Conservation (phyloP, 495 filamentous ascomycete species). For the Jackrogersella minutella region DNA sequence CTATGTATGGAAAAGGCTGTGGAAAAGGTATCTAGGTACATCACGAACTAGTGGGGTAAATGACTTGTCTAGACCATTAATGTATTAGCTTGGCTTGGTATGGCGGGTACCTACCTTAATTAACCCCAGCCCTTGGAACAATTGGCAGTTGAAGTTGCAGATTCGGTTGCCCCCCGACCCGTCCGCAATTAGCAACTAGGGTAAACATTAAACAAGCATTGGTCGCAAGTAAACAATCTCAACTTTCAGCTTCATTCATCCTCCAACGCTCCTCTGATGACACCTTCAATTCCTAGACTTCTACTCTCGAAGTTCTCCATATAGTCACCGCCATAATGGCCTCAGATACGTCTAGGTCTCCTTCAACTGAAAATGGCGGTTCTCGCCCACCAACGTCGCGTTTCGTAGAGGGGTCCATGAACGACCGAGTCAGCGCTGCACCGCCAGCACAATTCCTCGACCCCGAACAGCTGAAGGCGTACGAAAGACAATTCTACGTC, state of each 20-base stretch:
- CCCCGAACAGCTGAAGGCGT: conserved; percentile 51
- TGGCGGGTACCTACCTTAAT: conserved; percentile 8
- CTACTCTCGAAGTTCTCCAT: conserved; percentile 22
- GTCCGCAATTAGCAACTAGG: conserved; percentile 23
- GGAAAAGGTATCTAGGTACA: neutral
- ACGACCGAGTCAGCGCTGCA: conserved; percentile 72
- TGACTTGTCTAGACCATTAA: too few species aligned
- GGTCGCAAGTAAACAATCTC: conserved; percentile 25
- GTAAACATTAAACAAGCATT: conserved; percentile 20
- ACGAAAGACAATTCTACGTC: conserved; percentile 49
- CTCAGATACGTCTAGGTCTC: conserved; percentile 30
- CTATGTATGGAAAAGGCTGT: too few species aligned
- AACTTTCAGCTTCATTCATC: conserved; percentile 10
- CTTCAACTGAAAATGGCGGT: conserved; percentile 49
- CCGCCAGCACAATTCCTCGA: conserved; percentile 71
- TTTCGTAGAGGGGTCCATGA: conserved; percentile 81
- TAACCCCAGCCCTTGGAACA: too few species aligned
- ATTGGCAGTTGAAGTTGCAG: neutral
- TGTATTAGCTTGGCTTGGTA: neutral
- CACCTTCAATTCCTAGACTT: neutral
- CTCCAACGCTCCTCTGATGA: conserved; percentile 3
- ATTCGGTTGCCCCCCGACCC: conserved; percentile 35
- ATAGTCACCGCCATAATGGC: conserved; percentile 28
- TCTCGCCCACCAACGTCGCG: conserved; percentile 55
- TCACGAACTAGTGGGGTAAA: too few species aligned